A percentile compares a stretch with the other conserved stretches of the same genome.
phyloP scores from a whole-genome alignment of 2,329 filamentous ascomycete genomes.

The Cercospora nicotianae region DNA sequence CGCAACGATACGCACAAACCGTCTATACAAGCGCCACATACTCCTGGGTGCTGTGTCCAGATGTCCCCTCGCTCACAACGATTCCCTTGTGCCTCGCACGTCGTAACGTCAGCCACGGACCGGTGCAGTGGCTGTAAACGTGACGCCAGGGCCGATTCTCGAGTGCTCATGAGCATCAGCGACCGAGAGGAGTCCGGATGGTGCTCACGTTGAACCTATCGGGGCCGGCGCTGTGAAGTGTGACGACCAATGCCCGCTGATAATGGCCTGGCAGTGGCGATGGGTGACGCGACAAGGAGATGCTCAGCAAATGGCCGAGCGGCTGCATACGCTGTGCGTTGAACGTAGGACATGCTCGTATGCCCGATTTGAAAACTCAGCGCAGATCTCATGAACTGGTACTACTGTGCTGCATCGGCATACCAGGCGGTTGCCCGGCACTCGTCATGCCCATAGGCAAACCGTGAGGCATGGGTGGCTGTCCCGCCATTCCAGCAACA shows the following conservation, averaged over 20 bases:
- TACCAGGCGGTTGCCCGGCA: constrained; percentile 24
- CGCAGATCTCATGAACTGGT: constrained; percentile 10
- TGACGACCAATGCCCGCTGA: not conserved
- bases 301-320: not conserved
- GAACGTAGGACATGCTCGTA: constrained; percentile 5
- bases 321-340: not conserved
- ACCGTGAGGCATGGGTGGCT: constrained; percentile 21
- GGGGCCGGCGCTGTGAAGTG: not conserved
- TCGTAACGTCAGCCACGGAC: not conserved
- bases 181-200: too few species aligned
- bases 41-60: not conserved
- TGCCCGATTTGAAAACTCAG: constrained; percentile 12
- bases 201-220: too few species aligned
- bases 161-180: not conserved
- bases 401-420: constrained; percentile 30
- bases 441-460: constrained; percentile 21
- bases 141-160: not conserved
- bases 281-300: not conserved
- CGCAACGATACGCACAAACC: not conserved
- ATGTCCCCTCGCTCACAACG: not conserved
- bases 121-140: not conserved
- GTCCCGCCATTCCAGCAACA: constrained; percentile 13
- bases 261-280: not conserved
- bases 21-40: not conserved
- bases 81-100: not conserved